A percentile compares a stretch with the other conserved stretches of the same genome.
Conservation (phyloP, 225 moss, liverwort and hornwort species). For the Pseudoscleropodium purum region DNA sequence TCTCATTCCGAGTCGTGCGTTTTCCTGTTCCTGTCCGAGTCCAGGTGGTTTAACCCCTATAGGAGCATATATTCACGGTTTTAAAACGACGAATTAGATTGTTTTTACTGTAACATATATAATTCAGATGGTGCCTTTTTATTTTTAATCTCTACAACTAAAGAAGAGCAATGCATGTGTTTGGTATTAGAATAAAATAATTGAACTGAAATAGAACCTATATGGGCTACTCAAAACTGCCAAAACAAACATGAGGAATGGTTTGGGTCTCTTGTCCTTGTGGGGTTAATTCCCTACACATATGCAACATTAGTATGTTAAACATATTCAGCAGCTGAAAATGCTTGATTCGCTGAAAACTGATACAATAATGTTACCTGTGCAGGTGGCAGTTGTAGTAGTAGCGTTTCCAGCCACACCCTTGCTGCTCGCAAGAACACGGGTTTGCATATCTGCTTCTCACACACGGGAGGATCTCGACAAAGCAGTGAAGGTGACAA, state of each 20-base stretch:
- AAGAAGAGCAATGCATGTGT: neutral
- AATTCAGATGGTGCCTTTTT: neutral
- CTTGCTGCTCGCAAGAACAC: slow-evolving; percentile 69
- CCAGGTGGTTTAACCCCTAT: neutral
- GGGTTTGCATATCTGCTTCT: slow-evolving; percentile 89
- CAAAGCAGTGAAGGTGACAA: slow-evolving; percentile 60
- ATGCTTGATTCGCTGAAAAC: neutral
- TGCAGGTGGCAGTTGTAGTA: slow-evolving; percentile 91
- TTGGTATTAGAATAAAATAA: neutral
- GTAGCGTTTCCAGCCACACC: slow-evolving; percentile 96
- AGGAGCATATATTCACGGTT: neutral
- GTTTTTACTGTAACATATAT: neutral
- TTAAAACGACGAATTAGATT: neutral
- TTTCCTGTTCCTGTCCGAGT: neutral
- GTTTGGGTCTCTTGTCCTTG: neutral
- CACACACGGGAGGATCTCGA: slow-evolving; percentile 86
- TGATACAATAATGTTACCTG: neutral
- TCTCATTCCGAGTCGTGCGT: neutral
- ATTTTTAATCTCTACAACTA: neutral
- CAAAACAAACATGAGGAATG: neutral
- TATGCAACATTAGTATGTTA: neutral
- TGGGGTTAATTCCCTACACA: neutral
- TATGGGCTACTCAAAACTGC: neutral
- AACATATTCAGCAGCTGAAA: neutral
- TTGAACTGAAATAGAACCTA: neutral